Conservation (phyloP, 2,329 filamentous ascomycete genomes). For the Domatiomyces globalis region DNA sequence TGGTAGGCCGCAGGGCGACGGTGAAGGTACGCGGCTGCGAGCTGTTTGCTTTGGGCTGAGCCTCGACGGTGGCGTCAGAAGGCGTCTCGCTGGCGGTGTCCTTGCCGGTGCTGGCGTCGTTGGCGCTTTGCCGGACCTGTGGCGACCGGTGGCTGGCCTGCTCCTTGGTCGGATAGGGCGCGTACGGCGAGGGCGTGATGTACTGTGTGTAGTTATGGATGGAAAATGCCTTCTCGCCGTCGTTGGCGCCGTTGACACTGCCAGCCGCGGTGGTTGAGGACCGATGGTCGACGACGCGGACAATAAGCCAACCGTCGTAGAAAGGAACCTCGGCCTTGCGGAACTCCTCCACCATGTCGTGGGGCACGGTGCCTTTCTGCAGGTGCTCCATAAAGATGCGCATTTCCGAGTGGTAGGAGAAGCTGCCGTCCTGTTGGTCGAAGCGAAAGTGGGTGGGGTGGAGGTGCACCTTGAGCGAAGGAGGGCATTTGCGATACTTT, state of each 20-base stretch:
- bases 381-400: conserved; percentile 65
- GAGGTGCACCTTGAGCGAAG: conserved; percentile 76
- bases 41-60: conserved; percentile 8
- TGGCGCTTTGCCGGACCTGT: conserved; percentile 13
- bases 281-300: conserved; percentile 83
- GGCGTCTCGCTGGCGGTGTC: background rate
- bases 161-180: conserved; percentile 52
- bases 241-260: conserved; percentile 39
- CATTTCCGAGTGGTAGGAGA: conserved; percentile 88
- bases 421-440: conserved; percentile 85
- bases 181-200: conserved; percentile 76
- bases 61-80: conserved; percentile 11
- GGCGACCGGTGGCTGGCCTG: conserved; percentile 19
- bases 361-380: conserved; percentile 61
- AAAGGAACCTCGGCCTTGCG: conserved; percentile 58
- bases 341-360: conserved; percentile 74
- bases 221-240: conserved; percentile 58
- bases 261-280: conserved; percentile 47
- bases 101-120: conserved; percentile 8
- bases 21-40: conserved; percentile 52
- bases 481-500: conserved; percentile 57
- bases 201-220: conserved; percentile 87
- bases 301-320: conserved; percentile 88
- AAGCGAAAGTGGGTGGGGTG: conserved; percentile 79
- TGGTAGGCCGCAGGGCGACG: conserved; percentile 71